Evolutionary conservation across 225 moss, liverwort and hornwort species (phyloP).

Genomic region (Pleurozium schreberi): DNA sequence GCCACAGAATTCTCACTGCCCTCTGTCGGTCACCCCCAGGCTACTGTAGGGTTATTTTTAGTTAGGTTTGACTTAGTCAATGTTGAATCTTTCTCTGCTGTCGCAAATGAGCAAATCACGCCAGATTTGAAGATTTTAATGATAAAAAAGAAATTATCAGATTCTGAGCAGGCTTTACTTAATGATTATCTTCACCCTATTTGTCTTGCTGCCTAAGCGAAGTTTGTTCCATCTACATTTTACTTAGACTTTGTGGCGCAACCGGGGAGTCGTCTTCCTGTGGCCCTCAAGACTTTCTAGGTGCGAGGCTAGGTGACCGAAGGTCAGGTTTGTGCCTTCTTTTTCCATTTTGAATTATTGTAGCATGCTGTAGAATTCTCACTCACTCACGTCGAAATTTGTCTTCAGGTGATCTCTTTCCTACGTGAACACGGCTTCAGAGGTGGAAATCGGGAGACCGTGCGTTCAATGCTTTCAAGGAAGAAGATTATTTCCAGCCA

Average conservation of each 20-base stretch:
- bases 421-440: background rate
- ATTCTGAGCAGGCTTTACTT: background rate
- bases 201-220: background rate
- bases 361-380: background rate
- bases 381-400: background rate
- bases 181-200: background rate
- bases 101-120: slow-evolving; percentile 14
- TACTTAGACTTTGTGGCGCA: background rate
- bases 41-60: background rate
- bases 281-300: background rate
- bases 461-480: background rate
- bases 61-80: background rate
- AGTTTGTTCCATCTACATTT: too few relatives aligned
- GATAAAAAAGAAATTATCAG: background rate
- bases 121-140: background rate
- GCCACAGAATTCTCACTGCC: background rate
- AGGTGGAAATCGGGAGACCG: background rate
- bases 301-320: background rate
- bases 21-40: background rate
- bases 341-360: background rate
- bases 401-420: background rate
- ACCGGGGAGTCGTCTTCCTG: background rate
- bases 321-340: background rate
- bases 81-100: background rate
- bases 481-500: background rate